phyloP scores from a whole-genome alignment of 2,329 filamentous ascomycete genomes.

The Malbranchea cinnamomea region DNA sequence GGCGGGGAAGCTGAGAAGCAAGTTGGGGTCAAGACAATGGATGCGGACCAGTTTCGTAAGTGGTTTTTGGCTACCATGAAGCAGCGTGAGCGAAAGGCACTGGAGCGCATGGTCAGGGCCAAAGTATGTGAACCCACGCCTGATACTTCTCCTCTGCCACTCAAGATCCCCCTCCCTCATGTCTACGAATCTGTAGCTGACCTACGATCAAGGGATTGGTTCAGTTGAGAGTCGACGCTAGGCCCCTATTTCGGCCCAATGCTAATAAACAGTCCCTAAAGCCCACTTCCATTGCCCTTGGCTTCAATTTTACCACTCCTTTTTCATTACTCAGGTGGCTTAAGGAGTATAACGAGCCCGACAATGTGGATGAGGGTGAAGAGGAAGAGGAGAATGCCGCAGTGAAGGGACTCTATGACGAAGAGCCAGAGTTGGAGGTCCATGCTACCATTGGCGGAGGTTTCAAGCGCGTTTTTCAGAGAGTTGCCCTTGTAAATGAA shows the following conservation, averaged over 20 bases:
- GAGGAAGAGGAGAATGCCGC: conserved; percentile 10
- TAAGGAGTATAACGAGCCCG: conserved; percentile 6
- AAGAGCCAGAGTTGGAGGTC: conserved; percentile 16
- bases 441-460: conserved; percentile 19
- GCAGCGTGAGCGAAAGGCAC: conserved; percentile 20
- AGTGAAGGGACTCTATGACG: conserved; percentile 6
- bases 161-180: too few species aligned
- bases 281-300: conserved; percentile 16
- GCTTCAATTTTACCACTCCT: conserved; percentile 22
- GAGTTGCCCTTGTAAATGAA: conserved; percentile 12
- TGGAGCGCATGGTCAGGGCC: conserved; percentile 23
- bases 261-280: conserved; percentile 16
- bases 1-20: conserved; percentile 18
- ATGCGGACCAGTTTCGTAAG: conserved; percentile 23
- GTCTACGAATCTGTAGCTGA: conserved; percentile 1
- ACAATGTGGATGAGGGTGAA: conserved; percentile 9
- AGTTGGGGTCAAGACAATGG: conserved; percentile 24
- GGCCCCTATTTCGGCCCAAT: conserved; percentile 18
- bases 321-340: conserved; percentile 15
- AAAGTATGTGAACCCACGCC: conserved; percentile 18
- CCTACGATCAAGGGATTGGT: conserved; percentile 16
- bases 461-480: conserved; percentile 14
- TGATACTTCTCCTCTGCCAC: too few species aligned
- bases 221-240: conserved; percentile 22
- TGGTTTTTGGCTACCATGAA: conserved; percentile 30